Base-by-base conservation (phyloP, 495 filamentous ascomycete genomes). In the Penicillium turbatum region DNA sequence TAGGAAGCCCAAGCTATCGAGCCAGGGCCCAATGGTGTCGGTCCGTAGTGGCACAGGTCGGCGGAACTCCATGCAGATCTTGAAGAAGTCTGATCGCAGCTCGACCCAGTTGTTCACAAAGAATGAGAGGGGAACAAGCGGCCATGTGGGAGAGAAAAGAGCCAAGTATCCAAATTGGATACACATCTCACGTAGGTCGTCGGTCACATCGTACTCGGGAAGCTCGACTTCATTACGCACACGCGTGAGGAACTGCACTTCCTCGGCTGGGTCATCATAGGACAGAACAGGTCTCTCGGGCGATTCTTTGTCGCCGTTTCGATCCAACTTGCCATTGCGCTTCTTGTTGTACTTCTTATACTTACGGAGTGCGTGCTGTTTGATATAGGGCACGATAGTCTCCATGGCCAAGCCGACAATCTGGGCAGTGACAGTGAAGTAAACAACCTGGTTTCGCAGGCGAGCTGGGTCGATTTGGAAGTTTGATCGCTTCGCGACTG, bases 41-140 rank as follows among this genome's bases (percentile, higher is more conserved):
- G 89, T 86, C 12, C 93, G 84, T 69, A 84, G 84, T 1, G 93
- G 93, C 11, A 86, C 88, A 0, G 93, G 95, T 9, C 93, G 81
- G 59, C 89, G 86, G 78, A 89, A 92, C 67, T 91, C 88, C 48
- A 89, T 74, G 58, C 90, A 91, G 56, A 98, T 98, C 64, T 98
- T 98, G 70, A 92, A 81, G 13, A 95, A 92, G 56, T 98, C 93
- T 19, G 87, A 87, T 24, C 93, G 87, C 12, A 97, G 81, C 60
- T 98, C 95, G 45, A 98, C 65, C 93, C 93, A 98, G 74, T 98
- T 93, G 69, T 97, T 97, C 69, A 95, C 74, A 9, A 97, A 71
- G 79, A 97, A 98, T 0, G 89, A 93, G 31, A 90, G 78, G 0
- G 86, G 84, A 0, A 92, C 89, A 5, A 97, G 75, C 0, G 93